phyloP scores from a whole-genome alignment of 495 filamentous ascomycete species.

The Penicillium silybi region DNA sequence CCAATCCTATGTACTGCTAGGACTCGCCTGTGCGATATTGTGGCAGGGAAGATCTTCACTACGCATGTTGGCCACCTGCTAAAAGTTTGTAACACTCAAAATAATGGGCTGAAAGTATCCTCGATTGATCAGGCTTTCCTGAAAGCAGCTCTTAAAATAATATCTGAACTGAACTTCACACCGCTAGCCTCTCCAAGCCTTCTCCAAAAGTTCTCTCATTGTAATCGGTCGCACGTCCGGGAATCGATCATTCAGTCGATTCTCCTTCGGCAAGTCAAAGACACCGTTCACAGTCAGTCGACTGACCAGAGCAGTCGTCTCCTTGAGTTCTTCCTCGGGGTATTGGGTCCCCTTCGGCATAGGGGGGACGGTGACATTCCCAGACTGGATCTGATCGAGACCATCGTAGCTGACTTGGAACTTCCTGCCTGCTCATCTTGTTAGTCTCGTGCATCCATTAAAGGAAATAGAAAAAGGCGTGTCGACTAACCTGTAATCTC shows the following conservation, averaged over 20 bases:
- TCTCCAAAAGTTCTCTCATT: conserved; percentile 24
- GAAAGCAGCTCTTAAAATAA: neutral
- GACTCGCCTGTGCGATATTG: neutral
- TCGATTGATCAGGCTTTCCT: neutral
- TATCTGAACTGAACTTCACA: neutral
- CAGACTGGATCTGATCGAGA: conserved; percentile 41
- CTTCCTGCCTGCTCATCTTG: conserved; percentile 35
- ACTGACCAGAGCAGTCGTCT: conserved; percentile 30
- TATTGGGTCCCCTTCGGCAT: conserved; percentile 19
- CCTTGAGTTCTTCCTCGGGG: conserved; percentile 25
- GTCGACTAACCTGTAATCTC: conserved; percentile 37
- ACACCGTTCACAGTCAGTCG: conserved; percentile 30
- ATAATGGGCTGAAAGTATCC: neutral
- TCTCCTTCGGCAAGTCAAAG: conserved; percentile 27
- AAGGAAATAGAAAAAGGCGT: neutral
- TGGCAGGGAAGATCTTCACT: neutral
- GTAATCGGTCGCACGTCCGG: conserved; percentile 26
- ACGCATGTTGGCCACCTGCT: neutral
- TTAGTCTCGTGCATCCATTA: neutral
- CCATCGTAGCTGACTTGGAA: conserved; percentile 48
- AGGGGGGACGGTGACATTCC: conserved; percentile 46
- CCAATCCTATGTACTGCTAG: neutral
- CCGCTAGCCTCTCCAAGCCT: conserved; percentile 20
- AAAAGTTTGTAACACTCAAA: neutral
- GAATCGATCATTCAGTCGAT: conserved; percentile 24